These are phyloP conservation scores for Coleophoma eucalyptorum DNA, from an alignment of 2,329 filamentous ascomycete genomes.

Conservation along the genomic window DNA sequence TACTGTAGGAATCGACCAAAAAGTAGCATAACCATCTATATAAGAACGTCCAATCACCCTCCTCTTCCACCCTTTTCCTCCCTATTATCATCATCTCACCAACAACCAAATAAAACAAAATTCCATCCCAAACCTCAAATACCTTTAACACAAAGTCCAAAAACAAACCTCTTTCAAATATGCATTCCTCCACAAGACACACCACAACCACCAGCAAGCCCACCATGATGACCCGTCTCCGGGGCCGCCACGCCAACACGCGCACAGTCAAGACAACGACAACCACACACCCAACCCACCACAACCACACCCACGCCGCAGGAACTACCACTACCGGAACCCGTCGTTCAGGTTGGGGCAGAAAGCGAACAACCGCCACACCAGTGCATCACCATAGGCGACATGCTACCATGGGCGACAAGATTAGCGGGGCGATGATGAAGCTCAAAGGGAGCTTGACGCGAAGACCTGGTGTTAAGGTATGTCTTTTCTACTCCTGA, in stretches of 20 bases:
- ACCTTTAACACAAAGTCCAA: neutral
- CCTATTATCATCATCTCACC: too few species aligned
- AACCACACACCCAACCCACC: slow-evolving; percentile 11
- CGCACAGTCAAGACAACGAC: slow-evolving; percentile 24
- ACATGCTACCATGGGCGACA: slow-evolving; percentile 68
- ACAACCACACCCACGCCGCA: neutral
- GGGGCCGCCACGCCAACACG: slow-evolving; percentile 33
- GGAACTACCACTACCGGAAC: slow-evolving; percentile 22
- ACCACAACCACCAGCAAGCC: slow-evolving; percentile 37
- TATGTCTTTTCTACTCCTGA: slow-evolving; percentile 29
- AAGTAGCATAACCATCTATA: neutral
- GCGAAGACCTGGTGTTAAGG: slow-evolving; percentile 67
- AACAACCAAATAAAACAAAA: neutral
- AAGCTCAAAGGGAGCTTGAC: slow-evolving; percentile 70
- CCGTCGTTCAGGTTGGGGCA: slow-evolving; percentile 17
- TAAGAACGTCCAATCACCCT: neutral
- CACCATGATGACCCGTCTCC: slow-evolving; percentile 49
- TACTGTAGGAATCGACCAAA: too few species aligned
- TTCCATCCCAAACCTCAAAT: neutral
- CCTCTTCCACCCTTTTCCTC: neutral
- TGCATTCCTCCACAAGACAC: slow-evolving; percentile 1
- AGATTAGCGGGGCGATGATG: slow-evolving; percentile 72
- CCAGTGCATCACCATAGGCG: slow-evolving; percentile 61
- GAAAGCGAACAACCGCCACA: slow-evolving; percentile 33
- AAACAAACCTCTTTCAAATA: neutral